These are phyloP conservation scores for Gautieria morchelliformis DNA, from an alignment of 768 basidiomycete species.

Conservation along the genomic window DNA sequence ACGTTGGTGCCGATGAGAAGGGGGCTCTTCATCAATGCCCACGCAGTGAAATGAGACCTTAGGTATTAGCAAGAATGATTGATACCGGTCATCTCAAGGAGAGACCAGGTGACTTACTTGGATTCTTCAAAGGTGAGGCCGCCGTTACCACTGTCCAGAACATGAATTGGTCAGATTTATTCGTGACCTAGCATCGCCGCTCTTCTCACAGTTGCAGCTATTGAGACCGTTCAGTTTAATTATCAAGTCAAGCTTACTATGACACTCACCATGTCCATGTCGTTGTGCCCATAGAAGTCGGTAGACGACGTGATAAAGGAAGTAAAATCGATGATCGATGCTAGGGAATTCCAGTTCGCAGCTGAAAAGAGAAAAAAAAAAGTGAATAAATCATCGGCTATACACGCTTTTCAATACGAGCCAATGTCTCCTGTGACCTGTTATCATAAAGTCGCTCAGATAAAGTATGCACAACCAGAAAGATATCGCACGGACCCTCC, in stretches of 20 bases:
- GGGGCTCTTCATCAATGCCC: constrained; percentile 64
- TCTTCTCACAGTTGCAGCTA: constrained; percentile 46
- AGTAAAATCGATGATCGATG: constrained; percentile 46
- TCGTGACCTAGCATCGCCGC: not conserved
- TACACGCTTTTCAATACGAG: constrained; percentile 12
- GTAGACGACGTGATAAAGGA: constrained; percentile 54
- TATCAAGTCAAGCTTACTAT: not conserved
- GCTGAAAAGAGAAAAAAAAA: constrained; percentile 18
- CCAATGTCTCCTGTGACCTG: constrained; percentile 46
- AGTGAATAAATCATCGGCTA: constrained; percentile 11
- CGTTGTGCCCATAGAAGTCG: constrained; percentile 61
- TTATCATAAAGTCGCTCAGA: not conserved
- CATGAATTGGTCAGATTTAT: not conserved
- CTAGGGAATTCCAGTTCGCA: constrained; percentile 41
- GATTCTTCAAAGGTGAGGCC: constrained; percentile 50
- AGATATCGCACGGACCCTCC: constrained; percentile 39
- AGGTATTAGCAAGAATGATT: not conserved
- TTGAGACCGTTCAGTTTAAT: not conserved
- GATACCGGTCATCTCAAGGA: not conserved
- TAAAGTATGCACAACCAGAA: not conserved
- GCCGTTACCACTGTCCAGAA: constrained; percentile 45
- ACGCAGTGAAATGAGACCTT: constrained; percentile 55
- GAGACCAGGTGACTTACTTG: constrained; percentile 22
- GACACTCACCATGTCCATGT: constrained; percentile 25
- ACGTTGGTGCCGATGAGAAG: constrained; percentile 55